Base-by-base conservation (phyloP, 305 asterid genomes). In the Coffea humblotiana region DNA sequence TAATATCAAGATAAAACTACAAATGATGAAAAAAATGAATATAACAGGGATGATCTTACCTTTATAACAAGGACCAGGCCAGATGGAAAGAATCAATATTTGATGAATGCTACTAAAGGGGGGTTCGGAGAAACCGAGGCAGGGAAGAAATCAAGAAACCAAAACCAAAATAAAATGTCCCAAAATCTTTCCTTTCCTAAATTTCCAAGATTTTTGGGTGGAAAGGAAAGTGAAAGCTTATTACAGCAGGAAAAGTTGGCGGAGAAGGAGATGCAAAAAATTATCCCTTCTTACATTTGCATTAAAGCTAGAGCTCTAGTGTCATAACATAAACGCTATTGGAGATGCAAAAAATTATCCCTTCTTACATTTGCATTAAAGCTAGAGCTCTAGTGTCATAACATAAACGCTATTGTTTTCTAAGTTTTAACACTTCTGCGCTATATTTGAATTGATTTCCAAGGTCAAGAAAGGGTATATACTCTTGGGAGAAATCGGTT, bases 111-210 rank as follows among this genome's bases (percentile, higher is more conserved):
- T 68, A 88, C 75, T 64, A 77, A 78, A 77, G 6, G 76, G 86
- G 82, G 12, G 19, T 74, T 75, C 89, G 94, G 87, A 78, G 83
- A 83, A 87, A 87, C 85, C 93, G 85, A 90, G 81, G 86, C 79
- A 71, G 52, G 21, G 27, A 45, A 82, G 77, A 74, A 47, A 75
- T 51, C 83, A 80, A 79, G 76, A 77, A 51, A 32, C 32, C 32
- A 23, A 48, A 40, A 78, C 18, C 68, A 32, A 37, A 69, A 11
- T 3, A 21, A 64, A 47, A 29, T 54, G 60, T 8, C 68, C 25
- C 52, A 37, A 32, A 76, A 64, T 63, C 64, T 76, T 71, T 47
- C 63, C 54, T 61, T 70, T 29, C 72, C 72, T 18, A 19, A 56
- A 45, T 72, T 77, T 61, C 68, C 18, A 47, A 54, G 79, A 70